Conservation (phyloP, 192 early-diverging fungal genomes). For the Coemansia nantahalensis region DNA sequence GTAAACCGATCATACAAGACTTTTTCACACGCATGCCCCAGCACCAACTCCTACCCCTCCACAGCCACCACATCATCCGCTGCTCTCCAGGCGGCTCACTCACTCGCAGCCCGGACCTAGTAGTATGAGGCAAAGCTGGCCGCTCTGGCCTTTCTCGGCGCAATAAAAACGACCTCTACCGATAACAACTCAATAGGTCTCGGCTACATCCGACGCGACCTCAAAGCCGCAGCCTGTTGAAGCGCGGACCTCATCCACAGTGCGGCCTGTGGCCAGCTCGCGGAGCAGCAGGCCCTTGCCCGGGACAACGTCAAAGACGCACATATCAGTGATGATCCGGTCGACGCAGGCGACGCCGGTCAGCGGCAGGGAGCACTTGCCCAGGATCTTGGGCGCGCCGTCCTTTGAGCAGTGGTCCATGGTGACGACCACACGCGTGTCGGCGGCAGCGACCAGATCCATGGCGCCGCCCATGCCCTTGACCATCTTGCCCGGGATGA, state of each 20-base stretch:
- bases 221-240: slow-evolving; percentile 59
- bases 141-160: no score
- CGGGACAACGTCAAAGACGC: slow-evolving; percentile 63
- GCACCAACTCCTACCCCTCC: no score
- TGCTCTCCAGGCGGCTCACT: no score
- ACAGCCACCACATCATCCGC: no score
- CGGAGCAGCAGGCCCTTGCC: slow-evolving; percentile 52
- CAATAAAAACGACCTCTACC: no score
- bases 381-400: slow-evolving; percentile 68
- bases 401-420: slow-evolving; percentile 61
- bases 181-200: slow-evolving; percentile 14
- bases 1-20: no score
- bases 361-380: slow-evolving; percentile 66
- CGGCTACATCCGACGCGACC: slow-evolving; percentile 32
- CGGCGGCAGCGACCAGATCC: slow-evolving; percentile 67
- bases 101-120: no score
- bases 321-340: slow-evolving; percentile 64
- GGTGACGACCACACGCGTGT: slow-evolving; percentile 69
- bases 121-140: no score
- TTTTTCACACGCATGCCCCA: no score
- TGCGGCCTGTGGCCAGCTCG: slow-evolving; percentile 60
- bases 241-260: slow-evolving; percentile 58
- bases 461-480: slow-evolving; percentile 81
- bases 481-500: slow-evolving; percentile 78
- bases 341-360: slow-evolving; percentile 66